Evolutionary conservation across 2,329 filamentous ascomycete genomes (phyloP).

Genomic region (Zalaria sp.): DNA sequence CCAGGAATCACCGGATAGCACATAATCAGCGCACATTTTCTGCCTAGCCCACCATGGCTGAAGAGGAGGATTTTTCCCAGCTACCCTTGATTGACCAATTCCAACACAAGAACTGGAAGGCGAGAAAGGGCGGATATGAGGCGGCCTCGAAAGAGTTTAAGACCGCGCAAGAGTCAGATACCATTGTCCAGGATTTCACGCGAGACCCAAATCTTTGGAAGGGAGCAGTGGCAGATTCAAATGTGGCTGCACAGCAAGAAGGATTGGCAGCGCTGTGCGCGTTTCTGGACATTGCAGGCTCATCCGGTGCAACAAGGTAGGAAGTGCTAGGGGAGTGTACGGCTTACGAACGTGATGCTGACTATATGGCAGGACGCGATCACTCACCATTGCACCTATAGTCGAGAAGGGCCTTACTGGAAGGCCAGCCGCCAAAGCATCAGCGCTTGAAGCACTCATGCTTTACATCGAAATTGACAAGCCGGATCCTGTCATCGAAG

Average conservation of each 20-base stretch:
- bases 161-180: constrained; percentile 67
- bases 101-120: constrained; percentile 93
- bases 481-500: constrained; percentile 74
- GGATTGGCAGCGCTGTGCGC: constrained; percentile 76
- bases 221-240: constrained; percentile 80
- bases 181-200: constrained; percentile 75
- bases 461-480: constrained; percentile 84
- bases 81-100: constrained; percentile 69
- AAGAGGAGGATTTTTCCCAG: constrained; percentile 73
- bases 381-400: constrained; percentile 60
- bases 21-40: too few species aligned
- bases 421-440: constrained; percentile 76
- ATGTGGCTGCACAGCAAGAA: constrained; percentile 93
- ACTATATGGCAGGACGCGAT: constrained; percentile 46
- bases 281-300: constrained; percentile 82
- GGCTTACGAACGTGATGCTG: background rate
- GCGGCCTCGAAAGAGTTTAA: constrained; percentile 80
- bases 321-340: constrained; percentile 7
- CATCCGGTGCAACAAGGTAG: constrained; percentile 59
- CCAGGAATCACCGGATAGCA: too few species aligned
- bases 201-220: constrained; percentile 83
- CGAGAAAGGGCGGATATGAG: constrained; percentile 88
- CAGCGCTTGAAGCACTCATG: constrained; percentile 71
- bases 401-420: constrained; percentile 89
- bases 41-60: constrained; percentile 46